These are phyloP conservation scores for Dillenia suffruticosa DNA, from an alignment of 164 flowering plant genomes.

Conservation along the genomic window DNA sequence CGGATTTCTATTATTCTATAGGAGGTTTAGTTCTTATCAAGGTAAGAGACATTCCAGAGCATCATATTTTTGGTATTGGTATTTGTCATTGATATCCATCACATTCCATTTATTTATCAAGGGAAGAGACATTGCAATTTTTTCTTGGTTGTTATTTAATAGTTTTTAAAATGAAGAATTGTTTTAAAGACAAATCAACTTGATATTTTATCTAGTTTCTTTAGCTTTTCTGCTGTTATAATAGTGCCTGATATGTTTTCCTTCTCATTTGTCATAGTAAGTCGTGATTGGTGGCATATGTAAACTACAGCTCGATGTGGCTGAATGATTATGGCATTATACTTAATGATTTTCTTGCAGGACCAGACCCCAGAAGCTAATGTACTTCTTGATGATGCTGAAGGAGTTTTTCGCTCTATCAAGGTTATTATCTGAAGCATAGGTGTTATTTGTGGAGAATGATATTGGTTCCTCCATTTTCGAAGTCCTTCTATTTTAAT, in stretches of 20 bases:
- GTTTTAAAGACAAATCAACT: too few species aligned
- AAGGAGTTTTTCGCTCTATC: constrained; percentile 70
- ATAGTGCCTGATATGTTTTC: not conserved
- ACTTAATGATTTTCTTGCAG: constrained; percentile 30
- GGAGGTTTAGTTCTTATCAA: constrained; percentile 74
- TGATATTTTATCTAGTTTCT: too few species aligned
- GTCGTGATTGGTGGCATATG: too few species aligned
- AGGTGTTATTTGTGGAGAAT: too few species aligned
- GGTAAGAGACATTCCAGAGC: constrained; percentile 33
- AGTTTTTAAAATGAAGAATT: too few species aligned
- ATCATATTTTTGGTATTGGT: not conserved
- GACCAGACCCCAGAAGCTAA: constrained; percentile 43
- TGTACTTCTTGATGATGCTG: constrained; percentile 61
- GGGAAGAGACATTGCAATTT: too few species aligned
- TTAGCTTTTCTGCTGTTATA: not conserved
- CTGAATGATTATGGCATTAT: too few species aligned
- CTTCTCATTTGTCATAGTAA: too few species aligned
- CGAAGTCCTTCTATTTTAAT: not conserved
- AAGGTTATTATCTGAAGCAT: constrained; percentile 46
- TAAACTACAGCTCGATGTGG: too few species aligned
- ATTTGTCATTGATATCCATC: not conserved
- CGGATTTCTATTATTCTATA: constrained; percentile 65
- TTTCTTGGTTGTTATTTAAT: too few species aligned
- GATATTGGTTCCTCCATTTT: not conserved
- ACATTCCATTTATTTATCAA: too few species aligned